Conservation (phyloP, 441 rosid genomes). For the Sinapis alba region DNA sequence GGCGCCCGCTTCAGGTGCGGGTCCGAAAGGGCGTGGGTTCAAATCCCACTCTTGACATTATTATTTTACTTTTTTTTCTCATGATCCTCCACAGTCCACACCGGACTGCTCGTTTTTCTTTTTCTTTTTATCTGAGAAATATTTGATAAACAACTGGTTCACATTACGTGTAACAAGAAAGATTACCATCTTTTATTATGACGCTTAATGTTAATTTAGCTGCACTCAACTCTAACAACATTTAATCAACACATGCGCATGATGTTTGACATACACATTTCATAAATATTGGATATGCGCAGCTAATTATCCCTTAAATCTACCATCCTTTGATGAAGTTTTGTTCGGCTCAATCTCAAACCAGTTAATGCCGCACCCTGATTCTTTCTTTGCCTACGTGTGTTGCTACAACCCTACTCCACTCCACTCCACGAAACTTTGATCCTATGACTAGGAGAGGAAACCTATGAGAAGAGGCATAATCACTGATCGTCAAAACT, state of each 20-base stretch:
- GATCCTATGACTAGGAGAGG: background rate
- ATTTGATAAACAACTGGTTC: background rate
- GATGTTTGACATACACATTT: background rate
- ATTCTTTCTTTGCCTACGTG: background rate
- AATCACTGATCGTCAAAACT: background rate
- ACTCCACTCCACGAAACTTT: background rate
- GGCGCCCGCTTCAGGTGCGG: conserved; percentile 99
- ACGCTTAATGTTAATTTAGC: background rate
- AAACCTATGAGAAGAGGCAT: background rate
- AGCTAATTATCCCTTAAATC: background rate
- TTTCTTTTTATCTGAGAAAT: background rate
- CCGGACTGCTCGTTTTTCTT: background rate
- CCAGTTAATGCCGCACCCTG: background rate
- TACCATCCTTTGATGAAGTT: background rate
- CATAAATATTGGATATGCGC: background rate
- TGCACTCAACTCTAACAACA: background rate
- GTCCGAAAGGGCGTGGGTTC: conserved; percentile 99
- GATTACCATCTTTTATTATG: background rate
- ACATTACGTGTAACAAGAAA: background rate
- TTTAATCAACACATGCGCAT: background rate
- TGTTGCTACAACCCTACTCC: background rate
- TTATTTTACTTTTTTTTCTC: background rate
- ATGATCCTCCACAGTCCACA: background rate
- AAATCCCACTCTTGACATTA: conserved; percentile 67
- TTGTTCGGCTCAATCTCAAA: background rate